Base-by-base conservation (phyloP, 768 basidiomycete genomes). In the Peribolospora kevripleyi region DNA sequence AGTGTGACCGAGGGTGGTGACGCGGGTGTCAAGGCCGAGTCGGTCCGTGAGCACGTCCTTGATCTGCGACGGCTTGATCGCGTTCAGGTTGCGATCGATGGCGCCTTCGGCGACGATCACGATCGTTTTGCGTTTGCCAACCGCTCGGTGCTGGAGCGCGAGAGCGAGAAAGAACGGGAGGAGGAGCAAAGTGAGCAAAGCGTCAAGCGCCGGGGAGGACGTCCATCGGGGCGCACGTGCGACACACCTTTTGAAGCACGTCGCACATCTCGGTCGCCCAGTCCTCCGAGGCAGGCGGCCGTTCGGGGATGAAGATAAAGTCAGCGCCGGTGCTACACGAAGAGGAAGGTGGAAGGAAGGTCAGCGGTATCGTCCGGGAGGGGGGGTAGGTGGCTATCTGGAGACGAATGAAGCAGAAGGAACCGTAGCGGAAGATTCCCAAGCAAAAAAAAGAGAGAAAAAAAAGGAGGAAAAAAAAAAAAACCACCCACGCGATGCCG, bases 61-160 rank as follows among this genome's bases (percentile, higher is more conserved):
- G 68, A 98, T 79, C 64, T 88, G 78, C 40, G 85, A 84, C 13
- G 87, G 80, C 48, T 74, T 79, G 65, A 98, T 95, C n/a, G 87
- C 87, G 39, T 91, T 79, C 49, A 97, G 76, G 62, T 82, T 72
- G 51, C 73, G 70, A 66, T 97, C 91, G 50, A 82, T 78, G 7
- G 93, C 91, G 36, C 93, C 93, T 69, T 98, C 93, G 1, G 93
- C 91, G 46, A 97, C 82, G 59, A 98, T 93, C 56, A 98, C 87
- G 60, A 98, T 93, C 1, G 91, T 97, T 71, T 91, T 95, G 61
- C 93, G 80, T 71, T 97, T 97, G 42, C 93, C 93, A 36, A 82
- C 70, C 60, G 76, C 71, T 56, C 93, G 82, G 67, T 97, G 90
- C 87, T 97, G 59, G 36, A 40, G 53, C 40, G 53, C 10, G 36